Evolutionary conservation across 495 filamentous ascomycete genomes (phyloP).

Genomic region (Elasticomyces elasticus): DNA sequence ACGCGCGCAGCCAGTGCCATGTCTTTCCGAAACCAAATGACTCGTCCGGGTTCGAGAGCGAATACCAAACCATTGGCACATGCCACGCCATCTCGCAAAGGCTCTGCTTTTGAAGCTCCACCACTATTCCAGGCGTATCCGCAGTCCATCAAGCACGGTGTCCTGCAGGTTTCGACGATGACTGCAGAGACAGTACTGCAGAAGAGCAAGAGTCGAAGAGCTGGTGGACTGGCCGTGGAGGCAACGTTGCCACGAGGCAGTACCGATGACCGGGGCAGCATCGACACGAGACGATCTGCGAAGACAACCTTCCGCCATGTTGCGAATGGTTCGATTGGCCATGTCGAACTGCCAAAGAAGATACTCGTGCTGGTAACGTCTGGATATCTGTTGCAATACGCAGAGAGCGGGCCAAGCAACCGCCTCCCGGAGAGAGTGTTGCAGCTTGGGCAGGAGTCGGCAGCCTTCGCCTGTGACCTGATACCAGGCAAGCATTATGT

Average conservation of each 20-base stretch:
- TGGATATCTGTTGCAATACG: conserved; percentile 80
- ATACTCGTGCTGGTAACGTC: conserved; percentile 71
- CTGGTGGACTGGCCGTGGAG: conserved; percentile 22
- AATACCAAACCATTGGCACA: neutral
- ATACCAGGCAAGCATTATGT: conserved; percentile 92
- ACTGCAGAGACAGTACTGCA: conserved; percentile 56
- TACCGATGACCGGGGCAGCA: conserved; percentile 23
- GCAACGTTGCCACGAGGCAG: conserved; percentile 28
- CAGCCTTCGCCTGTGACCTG: conserved; percentile 85
- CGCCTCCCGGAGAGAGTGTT: conserved; percentile 80
- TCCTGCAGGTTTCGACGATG: conserved; percentile 39
- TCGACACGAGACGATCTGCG: neutral
- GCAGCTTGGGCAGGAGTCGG: conserved; percentile 71
- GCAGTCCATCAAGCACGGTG: conserved; percentile 58
- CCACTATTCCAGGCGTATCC: conserved; percentile 87
- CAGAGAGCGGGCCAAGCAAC: conserved; percentile 69
- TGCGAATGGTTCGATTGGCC: conserved; percentile 49
- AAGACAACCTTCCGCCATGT: conserved; percentile 34
- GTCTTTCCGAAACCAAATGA: neutral
- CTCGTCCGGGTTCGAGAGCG: neutral
- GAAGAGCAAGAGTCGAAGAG: conserved; percentile 40
- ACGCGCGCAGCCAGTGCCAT: conserved; percentile 3
- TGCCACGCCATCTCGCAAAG: neutral
- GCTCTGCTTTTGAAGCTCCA: conserved; percentile 56
- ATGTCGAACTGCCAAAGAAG: conserved; percentile 72